Evolutionary conservation across 345 rosid species (phyloP), one percentile per base, ranked within the genome.

Genomic region (Leavenworthia alabamica): DNA sequence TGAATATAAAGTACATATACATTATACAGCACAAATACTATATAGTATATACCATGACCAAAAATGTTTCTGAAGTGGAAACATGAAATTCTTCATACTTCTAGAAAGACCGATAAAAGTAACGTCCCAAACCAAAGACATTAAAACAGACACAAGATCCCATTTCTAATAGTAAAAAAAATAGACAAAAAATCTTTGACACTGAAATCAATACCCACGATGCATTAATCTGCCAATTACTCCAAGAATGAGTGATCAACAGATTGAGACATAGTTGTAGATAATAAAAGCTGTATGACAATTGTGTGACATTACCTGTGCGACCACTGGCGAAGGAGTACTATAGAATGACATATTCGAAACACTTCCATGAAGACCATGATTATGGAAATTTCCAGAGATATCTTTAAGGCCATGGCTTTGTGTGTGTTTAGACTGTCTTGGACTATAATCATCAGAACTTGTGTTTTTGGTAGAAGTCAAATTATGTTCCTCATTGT

Each of bases 321-420:
- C 48, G 39, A 79, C 82, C 71, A 87, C 77, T 66, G 97, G 96
- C 6, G 96, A 89, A 64, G 99, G 99, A 24, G 99, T 93, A 72
- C 67, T 93, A 73, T 86, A 89, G 56, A 83, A 83, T 58, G 89
- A 67, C 51, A 82, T 57, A 62, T 83, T 86, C 33, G 88, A 70
- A 73, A 82, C 72, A 60, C 82, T 89, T 42, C 95, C 90, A 12
- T 83, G 87, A 69, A 73, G 40, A 73, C 80, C 81, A 68, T 85
- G 97, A 54, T 81, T 82, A 58, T 85, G 85, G 53, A 70, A 78
- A 78, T 78, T 85, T 75, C 84, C 84, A 55, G 89, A 77, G 29
- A 81, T 70, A 75, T 89, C 97, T 78, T 83, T 80, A 19, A 73
- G 73, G 78, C 81, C 87, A 78, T 78, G 84, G 62, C 80, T 81